A percentile compares a stretch with the other conserved stretches of the same genome.
Evolutionary conservation across 495 filamentous ascomycete species (phyloP).

Genomic region (Xylaria acuta): DNA sequence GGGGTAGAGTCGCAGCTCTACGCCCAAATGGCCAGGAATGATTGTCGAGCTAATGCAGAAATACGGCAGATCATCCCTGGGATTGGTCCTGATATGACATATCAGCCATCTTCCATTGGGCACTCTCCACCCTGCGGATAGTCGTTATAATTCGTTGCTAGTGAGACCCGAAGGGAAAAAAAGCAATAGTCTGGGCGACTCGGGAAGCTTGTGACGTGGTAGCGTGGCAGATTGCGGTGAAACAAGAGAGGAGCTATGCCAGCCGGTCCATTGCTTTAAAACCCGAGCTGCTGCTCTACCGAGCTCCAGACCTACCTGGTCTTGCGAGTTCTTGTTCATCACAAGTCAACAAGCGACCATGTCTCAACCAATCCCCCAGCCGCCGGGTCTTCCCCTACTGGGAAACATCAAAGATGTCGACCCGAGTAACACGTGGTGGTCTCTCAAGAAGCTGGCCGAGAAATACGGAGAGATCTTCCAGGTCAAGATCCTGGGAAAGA

Average conservation of each 20-base stretch:
- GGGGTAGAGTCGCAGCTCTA: background rate
- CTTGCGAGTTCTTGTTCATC: background rate
- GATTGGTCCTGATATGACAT: slow-evolving; percentile 24
- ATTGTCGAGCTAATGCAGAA: background rate
- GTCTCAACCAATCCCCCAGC: slow-evolving; percentile 64
- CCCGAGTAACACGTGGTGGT: slow-evolving; percentile 65
- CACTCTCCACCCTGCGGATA: slow-evolving; percentile 1
- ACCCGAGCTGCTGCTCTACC: slow-evolving; percentile 16
- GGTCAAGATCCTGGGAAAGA: slow-evolving; percentile 57
- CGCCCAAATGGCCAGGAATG: background rate
- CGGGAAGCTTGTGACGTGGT: slow-evolving; percentile 10
- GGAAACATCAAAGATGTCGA: slow-evolving; percentile 73
- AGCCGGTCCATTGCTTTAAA: slow-evolving; percentile 13
- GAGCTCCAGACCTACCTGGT: background rate
- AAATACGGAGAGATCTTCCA: slow-evolving; percentile 77
- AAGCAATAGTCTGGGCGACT: slow-evolving; percentile 1
- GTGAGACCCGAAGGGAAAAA: slow-evolving; percentile 17
- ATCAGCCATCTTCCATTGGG: slow-evolving; percentile 23
- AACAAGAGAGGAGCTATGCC: background rate
- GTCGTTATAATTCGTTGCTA: slow-evolving; percentile 10
- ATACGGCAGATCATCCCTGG: slow-evolving; percentile 23
- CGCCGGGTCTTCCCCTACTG: slow-evolving; percentile 69
- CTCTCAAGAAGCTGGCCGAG: slow-evolving; percentile 66
- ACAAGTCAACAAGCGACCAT: slow-evolving; percentile 31
- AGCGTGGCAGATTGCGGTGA: slow-evolving; percentile 12